phyloP scores from a whole-genome alignment of 257 asterid species.

The Cinchona pubescens region DNA sequence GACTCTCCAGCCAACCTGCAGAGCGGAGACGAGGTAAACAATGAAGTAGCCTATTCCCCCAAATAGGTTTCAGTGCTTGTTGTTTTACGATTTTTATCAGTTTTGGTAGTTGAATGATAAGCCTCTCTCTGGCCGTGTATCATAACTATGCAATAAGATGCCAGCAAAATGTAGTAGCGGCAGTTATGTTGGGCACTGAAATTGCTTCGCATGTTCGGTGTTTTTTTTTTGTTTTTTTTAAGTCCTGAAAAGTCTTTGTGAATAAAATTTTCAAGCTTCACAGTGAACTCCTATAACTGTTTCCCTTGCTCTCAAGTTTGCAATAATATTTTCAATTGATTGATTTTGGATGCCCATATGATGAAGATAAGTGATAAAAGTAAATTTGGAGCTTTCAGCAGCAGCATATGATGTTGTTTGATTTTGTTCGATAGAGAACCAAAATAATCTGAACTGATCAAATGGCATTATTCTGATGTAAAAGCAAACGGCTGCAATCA shows the following conservation, averaged over 20 bases:
- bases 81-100: slow-evolving; percentile 1
- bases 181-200: neutral
- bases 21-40: slow-evolving; percentile 40
- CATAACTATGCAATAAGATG: slow-evolving; percentile 1
- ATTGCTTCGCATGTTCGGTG: neutral
- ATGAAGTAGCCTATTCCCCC: slow-evolving; percentile 28
- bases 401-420: neutral
- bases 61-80: slow-evolving; percentile 20
- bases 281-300: neutral
- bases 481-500: neutral
- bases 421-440: neutral
- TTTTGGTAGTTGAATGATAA: slow-evolving; percentile 1
- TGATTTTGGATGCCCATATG: neutral
- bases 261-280: slow-evolving; percentile 1
- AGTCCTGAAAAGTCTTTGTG: neutral
- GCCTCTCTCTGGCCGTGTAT: neutral
- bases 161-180: neutral
- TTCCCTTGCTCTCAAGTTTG: neutral
- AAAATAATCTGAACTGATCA: neutral
- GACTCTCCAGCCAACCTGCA: slow-evolving; percentile 32
- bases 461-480: neutral
- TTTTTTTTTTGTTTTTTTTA: too few species aligned
- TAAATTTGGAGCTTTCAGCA: neutral
- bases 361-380: neutral
- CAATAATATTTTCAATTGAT: neutral